Evolutionary conservation across 352 stramenopile species (phyloP).

Genomic region (Hyaloperonospora brassicae): DNA sequence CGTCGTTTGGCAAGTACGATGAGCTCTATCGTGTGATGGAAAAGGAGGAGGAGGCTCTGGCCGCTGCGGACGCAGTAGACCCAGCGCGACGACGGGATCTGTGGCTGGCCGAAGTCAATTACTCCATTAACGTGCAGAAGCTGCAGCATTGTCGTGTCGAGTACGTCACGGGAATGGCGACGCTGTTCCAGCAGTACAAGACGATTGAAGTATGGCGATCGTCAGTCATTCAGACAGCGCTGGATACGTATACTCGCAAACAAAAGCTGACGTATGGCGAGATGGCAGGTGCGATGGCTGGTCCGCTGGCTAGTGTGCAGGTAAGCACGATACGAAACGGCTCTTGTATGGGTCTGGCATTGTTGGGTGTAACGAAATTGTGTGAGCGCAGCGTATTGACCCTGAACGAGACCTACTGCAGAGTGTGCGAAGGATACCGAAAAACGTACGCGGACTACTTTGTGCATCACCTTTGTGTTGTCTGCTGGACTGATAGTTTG

Average conservation of each 20-base stretch:
- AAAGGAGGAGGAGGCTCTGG: slow-evolving; percentile 9
- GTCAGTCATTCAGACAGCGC: slow-evolving; percentile 61
- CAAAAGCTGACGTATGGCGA: slow-evolving; percentile 75
- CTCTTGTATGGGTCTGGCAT: neutral
- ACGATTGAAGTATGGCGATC: slow-evolving; percentile 62
- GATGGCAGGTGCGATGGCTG: slow-evolving; percentile 52
- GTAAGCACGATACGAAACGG: slow-evolving; percentile 18
- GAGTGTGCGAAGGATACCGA: slow-evolving; percentile 73
- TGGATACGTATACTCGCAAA: slow-evolving; percentile 76
- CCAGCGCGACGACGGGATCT: slow-evolving; percentile 31
- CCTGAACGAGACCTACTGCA: slow-evolving; percentile 68
- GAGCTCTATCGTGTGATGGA: slow-evolving; percentile 58
- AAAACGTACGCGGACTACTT: slow-evolving; percentile 45
- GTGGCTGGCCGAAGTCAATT: slow-evolving; percentile 70
- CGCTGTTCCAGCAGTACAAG: slow-evolving; percentile 78
- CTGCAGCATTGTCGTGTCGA: slow-evolving; percentile 51
- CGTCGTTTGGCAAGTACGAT: slow-evolving; percentile 52
- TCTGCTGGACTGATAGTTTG: slow-evolving; percentile 1
- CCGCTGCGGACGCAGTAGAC: slow-evolving; percentile 2
- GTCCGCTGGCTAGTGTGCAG: slow-evolving; percentile 53
- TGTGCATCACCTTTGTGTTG: neutral
- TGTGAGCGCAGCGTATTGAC: slow-evolving; percentile 52
- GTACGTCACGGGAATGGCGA: slow-evolving; percentile 80
- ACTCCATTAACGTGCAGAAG: slow-evolving; percentile 67
- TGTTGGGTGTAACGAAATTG: slow-evolving; percentile 6